A percentile compares a stretch with the other conserved stretches of the same genome.
These are phyloP conservation scores for Chalciporus piperatus DNA, from an alignment of 768 basidiomycete genomes.

Conservation along the genomic window DNA sequence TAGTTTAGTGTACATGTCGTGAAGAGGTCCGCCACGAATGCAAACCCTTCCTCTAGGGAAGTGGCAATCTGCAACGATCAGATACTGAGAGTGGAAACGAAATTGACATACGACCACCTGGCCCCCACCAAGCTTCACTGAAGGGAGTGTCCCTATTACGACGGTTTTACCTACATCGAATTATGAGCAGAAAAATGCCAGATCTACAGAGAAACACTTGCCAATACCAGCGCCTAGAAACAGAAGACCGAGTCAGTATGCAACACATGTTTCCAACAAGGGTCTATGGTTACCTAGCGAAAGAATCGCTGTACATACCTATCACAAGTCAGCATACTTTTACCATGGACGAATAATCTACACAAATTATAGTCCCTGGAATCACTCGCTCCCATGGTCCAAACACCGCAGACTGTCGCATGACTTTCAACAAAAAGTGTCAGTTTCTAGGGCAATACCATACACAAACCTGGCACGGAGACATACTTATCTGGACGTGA, in stretches of 20 bases:
- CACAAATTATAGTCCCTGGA: conserved; percentile 3
- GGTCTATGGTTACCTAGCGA: background rate
- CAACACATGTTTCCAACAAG: background rate
- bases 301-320: conserved; percentile 2
- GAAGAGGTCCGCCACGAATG: conserved; percentile 2
- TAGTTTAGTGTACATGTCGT: background rate
- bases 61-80: background rate
- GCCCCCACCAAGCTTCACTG: background rate
- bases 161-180: background rate
- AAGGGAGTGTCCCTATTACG: background rate
- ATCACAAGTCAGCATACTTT: background rate
- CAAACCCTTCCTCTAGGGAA: conserved; percentile 1
- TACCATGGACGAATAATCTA: background rate
- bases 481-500: conserved; percentile 4
- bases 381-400: background rate
- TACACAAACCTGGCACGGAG: background rate
- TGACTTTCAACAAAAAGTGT: background rate
- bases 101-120: background rate
- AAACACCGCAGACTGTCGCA: conserved; percentile 1
- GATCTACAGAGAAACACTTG: background rate
- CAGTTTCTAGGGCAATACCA: background rate
- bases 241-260: background rate
- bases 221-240: conserved; percentile 2
- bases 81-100: background rate
- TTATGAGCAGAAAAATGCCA: background rate